A percentile compares a stretch with the other conserved stretches of the same genome.
Conservation (phyloP, 1,284 basidiomycete species). For the Moesziomyces sp. region DNA sequence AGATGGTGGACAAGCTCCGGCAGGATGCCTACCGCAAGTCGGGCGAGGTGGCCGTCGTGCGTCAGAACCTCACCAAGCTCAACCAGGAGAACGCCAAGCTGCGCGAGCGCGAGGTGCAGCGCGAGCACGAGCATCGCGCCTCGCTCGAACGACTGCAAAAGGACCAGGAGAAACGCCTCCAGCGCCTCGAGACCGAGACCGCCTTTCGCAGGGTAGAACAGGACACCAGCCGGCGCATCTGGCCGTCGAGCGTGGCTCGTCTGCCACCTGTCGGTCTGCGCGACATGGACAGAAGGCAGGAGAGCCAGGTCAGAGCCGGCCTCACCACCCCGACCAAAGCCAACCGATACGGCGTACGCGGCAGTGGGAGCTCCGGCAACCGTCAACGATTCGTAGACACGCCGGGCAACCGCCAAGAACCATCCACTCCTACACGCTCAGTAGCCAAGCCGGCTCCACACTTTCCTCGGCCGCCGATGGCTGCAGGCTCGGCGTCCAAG, state of each 20-base stretch:
- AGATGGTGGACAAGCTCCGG: constrained; percentile 40
- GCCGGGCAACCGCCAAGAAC: constrained; percentile 22
- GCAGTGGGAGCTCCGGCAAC: constrained; percentile 32
- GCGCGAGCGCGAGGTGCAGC: constrained; percentile 39
- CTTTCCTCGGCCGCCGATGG: constrained; percentile 21
- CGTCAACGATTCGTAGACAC: constrained; percentile 19
- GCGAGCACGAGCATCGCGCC: constrained; percentile 47
- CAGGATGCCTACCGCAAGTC: constrained; percentile 49
- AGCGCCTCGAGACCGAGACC: constrained; percentile 53
- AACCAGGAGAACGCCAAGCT: constrained; percentile 50
- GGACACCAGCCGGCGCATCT: constrained; percentile 53
- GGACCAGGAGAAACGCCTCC: constrained; percentile 49
- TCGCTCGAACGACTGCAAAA: constrained; percentile 45
- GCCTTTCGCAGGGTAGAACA: constrained; percentile 59
- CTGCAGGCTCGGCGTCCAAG: constrained; percentile 25
- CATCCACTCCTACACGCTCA: constrained; percentile 32
- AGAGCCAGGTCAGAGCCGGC: constrained; percentile 41
- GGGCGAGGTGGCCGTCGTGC: constrained; percentile 56
- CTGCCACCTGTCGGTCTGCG: constrained; percentile 33
- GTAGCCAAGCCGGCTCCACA: constrained; percentile 11
- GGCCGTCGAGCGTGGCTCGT: constrained; percentile 53
- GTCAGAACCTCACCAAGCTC: constrained; percentile 51
- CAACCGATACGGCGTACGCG: constrained; percentile 13
- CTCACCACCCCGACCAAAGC: constrained; percentile 45
- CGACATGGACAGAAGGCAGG: constrained; percentile 25